phyloP scores from a whole-genome alignment of 2,329 filamentous ascomycete species.

The Hypocrella siamensis region DNA sequence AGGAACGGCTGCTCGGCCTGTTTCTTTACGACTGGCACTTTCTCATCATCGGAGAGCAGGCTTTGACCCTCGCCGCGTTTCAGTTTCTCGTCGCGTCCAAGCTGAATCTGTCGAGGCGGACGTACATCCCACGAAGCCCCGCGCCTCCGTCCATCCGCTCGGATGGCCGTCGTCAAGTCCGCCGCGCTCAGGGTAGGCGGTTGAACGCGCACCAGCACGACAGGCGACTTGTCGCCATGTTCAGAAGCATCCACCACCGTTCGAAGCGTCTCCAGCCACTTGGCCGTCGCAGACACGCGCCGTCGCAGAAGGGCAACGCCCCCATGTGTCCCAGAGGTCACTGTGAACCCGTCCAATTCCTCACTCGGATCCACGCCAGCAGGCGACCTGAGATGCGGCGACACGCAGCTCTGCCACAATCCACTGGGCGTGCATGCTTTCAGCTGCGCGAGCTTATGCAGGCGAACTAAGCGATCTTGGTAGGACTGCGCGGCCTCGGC shows the following conservation, averaged over 20 bases:
- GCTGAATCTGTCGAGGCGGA: constrained; percentile 1
- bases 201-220: constrained; percentile 15
- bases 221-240: constrained; percentile 10
- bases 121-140: constrained; percentile 10
- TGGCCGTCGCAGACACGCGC: constrained; percentile 8
- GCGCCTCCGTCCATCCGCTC: constrained; percentile 24
- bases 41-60: too few species aligned
- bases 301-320: constrained; percentile 5
- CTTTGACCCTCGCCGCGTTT: constrained; percentile 4
- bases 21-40: too few species aligned
- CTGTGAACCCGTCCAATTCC: constrained; percentile 13
- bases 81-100: neutral
- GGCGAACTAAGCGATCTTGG: constrained; percentile 21
- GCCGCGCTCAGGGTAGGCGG: constrained; percentile 14
- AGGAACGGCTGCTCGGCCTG: constrained; percentile 16
- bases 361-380: constrained; percentile 6
- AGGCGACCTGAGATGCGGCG: constrained; percentile 10
- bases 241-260: constrained; percentile 9
- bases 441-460: constrained; percentile 15
- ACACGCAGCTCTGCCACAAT: constrained; percentile 15
- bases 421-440: constrained; percentile 13
- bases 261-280: constrained; percentile 12
- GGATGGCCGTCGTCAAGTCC: constrained; percentile 21
- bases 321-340: constrained; percentile 12
- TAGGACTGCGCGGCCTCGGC: constrained; percentile 45